Evolutionary conservation across 1,284 basidiomycete genomes (phyloP).

Genomic region (Cryptococcus sp.): DNA sequence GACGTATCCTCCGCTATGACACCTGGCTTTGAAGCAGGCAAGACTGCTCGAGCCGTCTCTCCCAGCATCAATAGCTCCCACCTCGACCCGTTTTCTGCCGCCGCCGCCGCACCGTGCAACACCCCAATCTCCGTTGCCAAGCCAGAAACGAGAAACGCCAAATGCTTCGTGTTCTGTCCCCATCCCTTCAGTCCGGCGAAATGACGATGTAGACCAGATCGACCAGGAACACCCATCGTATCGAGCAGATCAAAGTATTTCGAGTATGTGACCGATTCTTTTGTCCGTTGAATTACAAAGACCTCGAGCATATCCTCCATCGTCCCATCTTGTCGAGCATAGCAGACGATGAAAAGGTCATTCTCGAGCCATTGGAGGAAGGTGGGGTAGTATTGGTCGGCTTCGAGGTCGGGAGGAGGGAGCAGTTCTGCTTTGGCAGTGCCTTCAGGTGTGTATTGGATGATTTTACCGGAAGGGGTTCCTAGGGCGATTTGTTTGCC

Average conservation of each 20-base stretch:
- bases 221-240: conserved; percentile 42
- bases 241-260: conserved; percentile 46
- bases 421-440: conserved; percentile 48
- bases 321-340: conserved; percentile 40
- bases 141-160: conserved; percentile 48
- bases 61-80: conserved; percentile 51
- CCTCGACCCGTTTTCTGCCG: conserved; percentile 22
- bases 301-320: conserved; percentile 43
- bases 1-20: conserved; percentile 46
- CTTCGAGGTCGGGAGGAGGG: conserved; percentile 40
- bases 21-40: conserved; percentile 48
- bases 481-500: conserved; percentile 55
- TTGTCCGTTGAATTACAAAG: conserved; percentile 42
- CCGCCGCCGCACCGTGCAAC: conserved; percentile 26
- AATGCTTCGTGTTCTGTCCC: conserved; percentile 41
- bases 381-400: conserved; percentile 21
- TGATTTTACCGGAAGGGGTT: conserved; percentile 44
- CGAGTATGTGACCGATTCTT: conserved; percentile 32
- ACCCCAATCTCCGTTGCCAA: conserved; percentile 46
- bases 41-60: conserved; percentile 49
- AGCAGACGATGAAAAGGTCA: conserved; percentile 51
- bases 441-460: conserved; percentile 53
- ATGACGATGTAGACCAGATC: conserved; percentile 38
- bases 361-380: conserved; percentile 55
- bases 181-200: conserved; percentile 44